Percentiles rank a stretch among this genome's conserved stretches.
Conservation (phyloP, 495 filamentous ascomycete species). For the Amniculicola lignicola region DNA sequence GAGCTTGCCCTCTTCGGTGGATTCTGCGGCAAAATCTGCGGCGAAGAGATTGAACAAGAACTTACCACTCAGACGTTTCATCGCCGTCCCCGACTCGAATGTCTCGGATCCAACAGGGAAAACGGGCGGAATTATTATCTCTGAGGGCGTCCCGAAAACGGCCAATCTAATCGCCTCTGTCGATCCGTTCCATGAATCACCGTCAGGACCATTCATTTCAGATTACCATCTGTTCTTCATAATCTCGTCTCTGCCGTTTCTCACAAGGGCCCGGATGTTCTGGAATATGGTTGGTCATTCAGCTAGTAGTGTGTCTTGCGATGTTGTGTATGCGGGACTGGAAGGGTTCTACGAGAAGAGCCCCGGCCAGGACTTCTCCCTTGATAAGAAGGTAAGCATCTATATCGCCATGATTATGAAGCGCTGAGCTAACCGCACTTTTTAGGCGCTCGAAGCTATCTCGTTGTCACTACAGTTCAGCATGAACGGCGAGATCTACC, state of each 20-base stretch:
- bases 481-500: conserved; percentile 1
- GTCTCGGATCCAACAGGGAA: not conserved
- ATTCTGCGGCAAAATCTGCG: conserved; percentile 1
- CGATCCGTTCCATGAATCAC: not conserved
- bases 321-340: not conserved
- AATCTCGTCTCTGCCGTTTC: conserved; percentile 15
- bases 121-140: conserved; percentile 10
- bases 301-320: not conserved
- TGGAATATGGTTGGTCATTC: conserved; percentile 16
- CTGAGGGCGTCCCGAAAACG: conserved; percentile 14
- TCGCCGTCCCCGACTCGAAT: conserved; percentile 2
- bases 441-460: conserved; percentile 2
- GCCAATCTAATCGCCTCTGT: conserved; percentile 11
- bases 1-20: conserved; percentile 1
- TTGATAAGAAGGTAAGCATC: conserved; percentile 12
- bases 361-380: not conserved
- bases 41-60: conserved; percentile 20
- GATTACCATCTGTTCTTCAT: conserved; percentile 21
- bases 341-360: not conserved
- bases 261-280: conserved; percentile 13
- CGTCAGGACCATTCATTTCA: not conserved
- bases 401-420: not conserved
- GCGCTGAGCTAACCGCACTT: not conserved
- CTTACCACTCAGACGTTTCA: conserved; percentile 7
- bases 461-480: not conserved